Percentiles rank a stretch among this genome's conserved stretches.
Evolutionary conservation across 148 eudicot genomes (phyloP).

Genomic region (Simmondsia chinensis): DNA sequence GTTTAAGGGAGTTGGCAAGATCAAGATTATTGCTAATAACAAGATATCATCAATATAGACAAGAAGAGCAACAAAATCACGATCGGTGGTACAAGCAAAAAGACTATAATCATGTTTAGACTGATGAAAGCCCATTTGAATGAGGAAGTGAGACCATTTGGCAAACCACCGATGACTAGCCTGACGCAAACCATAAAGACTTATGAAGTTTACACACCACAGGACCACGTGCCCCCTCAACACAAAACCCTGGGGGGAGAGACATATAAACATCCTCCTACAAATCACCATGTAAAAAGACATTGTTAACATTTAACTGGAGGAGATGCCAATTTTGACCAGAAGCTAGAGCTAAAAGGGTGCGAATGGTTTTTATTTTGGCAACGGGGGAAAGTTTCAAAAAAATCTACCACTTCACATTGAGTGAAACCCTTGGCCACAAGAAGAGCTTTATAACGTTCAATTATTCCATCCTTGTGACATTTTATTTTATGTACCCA

Average conservation of each 20-base stretch:
- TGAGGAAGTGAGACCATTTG: neutral
- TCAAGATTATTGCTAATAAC: too few relatives aligned
- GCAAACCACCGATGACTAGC: neutral
- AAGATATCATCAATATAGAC: too few relatives aligned
- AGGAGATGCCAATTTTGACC: too few relatives aligned
- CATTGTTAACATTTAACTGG: too few relatives aligned
- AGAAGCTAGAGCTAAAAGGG: neutral
- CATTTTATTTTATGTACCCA: neutral
- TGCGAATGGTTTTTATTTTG: neutral
- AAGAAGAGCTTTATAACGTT: neutral
- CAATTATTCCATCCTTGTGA: neutral
- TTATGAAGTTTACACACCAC: neutral
- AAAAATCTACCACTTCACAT: neutral
- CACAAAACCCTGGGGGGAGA: too few relatives aligned
- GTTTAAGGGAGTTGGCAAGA: neutral
- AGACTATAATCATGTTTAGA: too few relatives aligned
- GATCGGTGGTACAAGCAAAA: too few relatives aligned
- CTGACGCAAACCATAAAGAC: neutral
- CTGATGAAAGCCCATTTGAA: neutral
- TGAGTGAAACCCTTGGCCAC: neutral
- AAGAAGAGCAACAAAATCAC: too few relatives aligned
- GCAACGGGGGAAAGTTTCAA: neutral
- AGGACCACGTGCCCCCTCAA: too few relatives aligned
- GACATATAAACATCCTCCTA: too few relatives aligned
- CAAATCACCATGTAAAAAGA: too few relatives aligned